phyloP scores from a whole-genome alignment of 176 grass and related monocot genomes.

The Bonia amplexicaulis region DNA sequence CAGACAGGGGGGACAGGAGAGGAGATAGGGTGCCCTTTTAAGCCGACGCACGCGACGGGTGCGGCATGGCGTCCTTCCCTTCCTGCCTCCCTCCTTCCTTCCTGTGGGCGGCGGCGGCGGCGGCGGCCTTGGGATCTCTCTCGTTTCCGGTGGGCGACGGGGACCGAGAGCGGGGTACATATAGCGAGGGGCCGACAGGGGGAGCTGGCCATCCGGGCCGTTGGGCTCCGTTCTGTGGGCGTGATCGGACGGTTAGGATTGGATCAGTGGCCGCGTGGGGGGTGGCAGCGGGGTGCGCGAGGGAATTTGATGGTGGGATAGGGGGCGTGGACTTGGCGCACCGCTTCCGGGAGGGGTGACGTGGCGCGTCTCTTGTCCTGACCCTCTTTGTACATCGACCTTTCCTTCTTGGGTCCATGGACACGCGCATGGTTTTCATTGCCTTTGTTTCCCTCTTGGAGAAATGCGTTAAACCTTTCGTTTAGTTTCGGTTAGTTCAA shows the following conservation, averaged over 20 bases:
- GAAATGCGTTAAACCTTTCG: no score
- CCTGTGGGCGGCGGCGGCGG: conserved; percentile 6
- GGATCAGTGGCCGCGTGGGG: not conserved
- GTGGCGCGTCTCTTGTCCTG: not conserved
- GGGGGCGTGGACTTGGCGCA: conserved; percentile 19
- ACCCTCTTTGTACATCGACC: no score
- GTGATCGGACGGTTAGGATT: not conserved
- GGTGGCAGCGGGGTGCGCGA: not conserved
- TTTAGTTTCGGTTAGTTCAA: no score
- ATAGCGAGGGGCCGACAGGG: not conserved
- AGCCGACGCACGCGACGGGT: not conserved
- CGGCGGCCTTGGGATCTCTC: not conserved
- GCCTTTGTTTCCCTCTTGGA: no score
- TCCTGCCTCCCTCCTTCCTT: no score
- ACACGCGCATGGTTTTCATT: no score
- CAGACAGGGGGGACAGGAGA: not conserved
- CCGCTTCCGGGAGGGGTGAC: not conserved
- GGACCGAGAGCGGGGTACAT: not conserved
- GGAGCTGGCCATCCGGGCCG: not conserved
- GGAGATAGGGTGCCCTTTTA: not conserved
- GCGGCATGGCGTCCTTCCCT: not conserved
- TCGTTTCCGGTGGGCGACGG: conserved; percentile 21
- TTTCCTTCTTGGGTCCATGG: no score
- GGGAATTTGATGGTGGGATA: not conserved
- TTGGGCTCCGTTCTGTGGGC: not conserved